Evolutionary conservation across 352 stramenopile genomes (phyloP).

Genomic region (Phytophthora niederhauseri): DNA sequence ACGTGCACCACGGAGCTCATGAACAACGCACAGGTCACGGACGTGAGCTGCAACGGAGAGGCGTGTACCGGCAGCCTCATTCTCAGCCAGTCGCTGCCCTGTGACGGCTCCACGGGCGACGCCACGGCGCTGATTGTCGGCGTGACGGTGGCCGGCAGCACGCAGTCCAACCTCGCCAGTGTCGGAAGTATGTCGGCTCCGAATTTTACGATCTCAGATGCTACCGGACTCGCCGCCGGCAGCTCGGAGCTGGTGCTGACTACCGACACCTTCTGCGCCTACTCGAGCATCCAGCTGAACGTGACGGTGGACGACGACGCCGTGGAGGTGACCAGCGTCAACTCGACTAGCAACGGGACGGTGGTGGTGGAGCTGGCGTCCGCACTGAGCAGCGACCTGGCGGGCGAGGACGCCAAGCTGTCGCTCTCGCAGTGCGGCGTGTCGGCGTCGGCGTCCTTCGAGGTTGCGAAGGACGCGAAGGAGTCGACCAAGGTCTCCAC

Average conservation of each 20-base stretch:
- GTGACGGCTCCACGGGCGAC: constrained; percentile 42
- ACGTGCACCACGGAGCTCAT: constrained; percentile 53
- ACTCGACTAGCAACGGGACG: constrained; percentile 49
- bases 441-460: constrained; percentile 25
- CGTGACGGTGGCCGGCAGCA: constrained; percentile 57
- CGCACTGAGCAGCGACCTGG: constrained; percentile 37
- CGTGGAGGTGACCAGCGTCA: constrained; percentile 41
- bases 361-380: constrained; percentile 47
- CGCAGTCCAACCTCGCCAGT: constrained; percentile 48
- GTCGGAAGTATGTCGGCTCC: constrained; percentile 52
- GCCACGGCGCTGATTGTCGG: constrained; percentile 50
- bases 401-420: constrained; percentile 38
- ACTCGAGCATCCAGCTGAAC: constrained; percentile 42
- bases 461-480: constrained; percentile 20
- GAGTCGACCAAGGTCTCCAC: constrained; percentile 27
- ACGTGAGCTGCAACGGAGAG: constrained; percentile 51
- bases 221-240: constrained; percentile 36
- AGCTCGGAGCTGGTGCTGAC: constrained; percentile 44
- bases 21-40: constrained; percentile 33
- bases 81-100: constrained; percentile 50
- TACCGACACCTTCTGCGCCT: constrained; percentile 50
- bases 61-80: constrained; percentile 57
- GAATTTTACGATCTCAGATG: constrained; percentile 48
- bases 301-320: constrained; percentile 24
- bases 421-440: constrained; percentile 63